A percentile compares a stretch with the other conserved stretches of the same genome.
phyloP scores from a whole-genome alignment of 257 asterid genomes.

The Solanum infundibuliforme region DNA sequence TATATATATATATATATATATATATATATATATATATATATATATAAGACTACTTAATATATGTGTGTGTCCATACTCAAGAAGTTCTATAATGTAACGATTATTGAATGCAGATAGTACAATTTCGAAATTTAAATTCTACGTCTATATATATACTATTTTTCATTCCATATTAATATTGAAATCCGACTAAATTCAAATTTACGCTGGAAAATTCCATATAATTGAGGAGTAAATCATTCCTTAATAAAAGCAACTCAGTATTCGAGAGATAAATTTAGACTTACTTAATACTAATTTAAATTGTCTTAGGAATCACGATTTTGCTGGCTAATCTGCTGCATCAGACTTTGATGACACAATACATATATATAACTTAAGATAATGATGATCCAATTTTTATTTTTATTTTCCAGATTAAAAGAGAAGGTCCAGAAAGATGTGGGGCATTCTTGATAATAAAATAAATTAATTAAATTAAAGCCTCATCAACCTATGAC shows the following conservation, averaged over 20 bases:
- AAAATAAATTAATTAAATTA: neutral
- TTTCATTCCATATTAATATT: rapidly evolving
- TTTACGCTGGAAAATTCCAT: rapidly evolving
- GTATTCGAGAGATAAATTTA: no score
- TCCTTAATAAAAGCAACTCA: no score
- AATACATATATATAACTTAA: no score
- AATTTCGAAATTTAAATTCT: neutral
- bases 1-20: no score
- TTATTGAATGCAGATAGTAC: neutral
- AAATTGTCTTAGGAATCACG: no score
- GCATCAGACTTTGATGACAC: no score
- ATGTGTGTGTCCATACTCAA: neutral
- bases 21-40: neutral
- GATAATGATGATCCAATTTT: neutral
- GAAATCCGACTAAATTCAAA: rapidly evolving
- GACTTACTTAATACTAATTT: no score
- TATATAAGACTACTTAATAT: neutral
- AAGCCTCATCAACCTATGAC: neutral
- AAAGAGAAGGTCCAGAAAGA: neutral
- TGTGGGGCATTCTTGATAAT: neutral
- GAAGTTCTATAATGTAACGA: neutral
- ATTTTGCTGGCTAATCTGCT: no score
- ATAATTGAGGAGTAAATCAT: no score
- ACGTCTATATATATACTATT: no score
- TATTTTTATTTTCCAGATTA: neutral